Evolutionary conservation across 805 yeast species (phyloP).

Genomic region (Scheffersomyces spartinae): DNA sequence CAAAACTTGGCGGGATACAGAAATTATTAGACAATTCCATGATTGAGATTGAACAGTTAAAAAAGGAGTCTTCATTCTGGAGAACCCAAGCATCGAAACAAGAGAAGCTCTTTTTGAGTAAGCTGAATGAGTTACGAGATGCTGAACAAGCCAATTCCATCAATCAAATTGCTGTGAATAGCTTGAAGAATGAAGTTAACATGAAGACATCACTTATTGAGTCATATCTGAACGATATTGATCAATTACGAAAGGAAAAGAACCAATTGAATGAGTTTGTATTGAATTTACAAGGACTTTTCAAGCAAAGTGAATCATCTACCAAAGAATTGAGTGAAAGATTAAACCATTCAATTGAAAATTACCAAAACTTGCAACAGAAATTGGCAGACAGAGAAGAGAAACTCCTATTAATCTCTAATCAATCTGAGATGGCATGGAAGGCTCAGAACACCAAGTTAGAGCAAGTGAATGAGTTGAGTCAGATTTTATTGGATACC

Average conservation of each 20-base stretch:
- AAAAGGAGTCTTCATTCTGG: slow-evolving; percentile 25
- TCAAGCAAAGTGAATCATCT: slow-evolving; percentile 48
- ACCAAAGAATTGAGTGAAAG: slow-evolving; percentile 39
- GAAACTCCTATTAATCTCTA: slow-evolving; percentile 36
- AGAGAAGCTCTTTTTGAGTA: slow-evolving; percentile 18
- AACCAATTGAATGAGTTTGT: slow-evolving; percentile 45
- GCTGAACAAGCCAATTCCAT: slow-evolving; percentile 35
- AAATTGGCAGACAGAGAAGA: slow-evolving; percentile 44
- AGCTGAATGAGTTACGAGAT: slow-evolving; percentile 42
- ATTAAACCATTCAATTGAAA: slow-evolving; percentile 36
- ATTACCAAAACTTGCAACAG: slow-evolving; percentile 31
- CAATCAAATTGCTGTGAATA: slow-evolving; percentile 33
- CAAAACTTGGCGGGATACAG: no score
- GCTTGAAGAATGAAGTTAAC: slow-evolving; percentile 43
- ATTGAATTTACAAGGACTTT: slow-evolving; percentile 46
- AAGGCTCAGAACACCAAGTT: slow-evolving; percentile 40
- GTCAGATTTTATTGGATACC: slow-evolving; percentile 29
- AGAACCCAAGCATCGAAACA: slow-evolving; percentile 29
- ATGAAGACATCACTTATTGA: slow-evolving; percentile 37
- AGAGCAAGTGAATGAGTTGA: slow-evolving; percentile 46
- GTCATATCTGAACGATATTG: slow-evolving; percentile 41
- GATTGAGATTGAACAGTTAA: slow-evolving; percentile 16
- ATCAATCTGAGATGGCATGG: slow-evolving; percentile 44
- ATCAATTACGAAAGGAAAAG: slow-evolving; percentile 45
- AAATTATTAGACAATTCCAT: slow-evolving; percentile 15